Evolutionary conservation across 2,329 filamentous ascomycete species (phyloP).

Genomic region (Monosporascus cannonballus): DNA sequence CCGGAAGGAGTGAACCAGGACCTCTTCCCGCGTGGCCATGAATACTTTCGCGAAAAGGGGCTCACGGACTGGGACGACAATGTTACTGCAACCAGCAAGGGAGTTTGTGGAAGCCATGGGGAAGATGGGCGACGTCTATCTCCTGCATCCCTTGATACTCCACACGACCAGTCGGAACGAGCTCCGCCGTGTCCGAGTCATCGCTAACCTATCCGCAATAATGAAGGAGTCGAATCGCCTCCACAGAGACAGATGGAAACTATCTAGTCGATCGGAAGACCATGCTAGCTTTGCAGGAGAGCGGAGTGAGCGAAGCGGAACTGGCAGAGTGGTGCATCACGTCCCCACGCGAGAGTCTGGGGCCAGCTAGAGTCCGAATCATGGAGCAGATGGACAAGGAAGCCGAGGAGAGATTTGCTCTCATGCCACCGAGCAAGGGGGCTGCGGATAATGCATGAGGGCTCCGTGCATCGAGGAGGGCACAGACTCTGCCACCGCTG

Average conservation of each 20-base stretch:
- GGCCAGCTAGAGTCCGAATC: too few species aligned
- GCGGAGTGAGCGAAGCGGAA: too few species aligned
- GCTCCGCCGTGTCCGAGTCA: conserved; percentile 41
- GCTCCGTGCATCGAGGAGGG: too few species aligned
- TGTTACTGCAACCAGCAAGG: conserved; percentile 17
- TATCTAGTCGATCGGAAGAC: conserved; percentile 53
- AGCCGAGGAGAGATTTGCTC: too few species aligned
- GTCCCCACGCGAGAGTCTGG: too few species aligned
- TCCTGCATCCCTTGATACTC: conserved; percentile 57
- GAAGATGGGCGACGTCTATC: conserved; percentile 48
- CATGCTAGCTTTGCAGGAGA: conserved; percentile 18
- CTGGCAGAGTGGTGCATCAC: too few species aligned
- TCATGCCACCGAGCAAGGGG: too few species aligned
- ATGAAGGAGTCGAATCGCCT: conserved; percentile 47
- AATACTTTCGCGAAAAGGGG: conserved; percentile 40
- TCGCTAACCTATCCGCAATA: conserved; percentile 51
- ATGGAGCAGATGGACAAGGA: too few species aligned
- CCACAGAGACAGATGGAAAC: conserved; percentile 36
- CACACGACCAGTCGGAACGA: conserved; percentile 47
- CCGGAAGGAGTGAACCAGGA: conserved; percentile 48
- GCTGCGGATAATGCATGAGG: too few species aligned
- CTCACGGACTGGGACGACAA: conserved; percentile 30
- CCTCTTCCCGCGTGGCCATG: conserved; percentile 54
- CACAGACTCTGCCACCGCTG: too few species aligned
- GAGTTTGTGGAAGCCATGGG: conserved; percentile 49